Percentiles rank a stretch among this genome's conserved stretches.
phyloP scores from a whole-genome alignment of 192 early-diverging fungal species.

The Blastocladiella britannica region DNA sequence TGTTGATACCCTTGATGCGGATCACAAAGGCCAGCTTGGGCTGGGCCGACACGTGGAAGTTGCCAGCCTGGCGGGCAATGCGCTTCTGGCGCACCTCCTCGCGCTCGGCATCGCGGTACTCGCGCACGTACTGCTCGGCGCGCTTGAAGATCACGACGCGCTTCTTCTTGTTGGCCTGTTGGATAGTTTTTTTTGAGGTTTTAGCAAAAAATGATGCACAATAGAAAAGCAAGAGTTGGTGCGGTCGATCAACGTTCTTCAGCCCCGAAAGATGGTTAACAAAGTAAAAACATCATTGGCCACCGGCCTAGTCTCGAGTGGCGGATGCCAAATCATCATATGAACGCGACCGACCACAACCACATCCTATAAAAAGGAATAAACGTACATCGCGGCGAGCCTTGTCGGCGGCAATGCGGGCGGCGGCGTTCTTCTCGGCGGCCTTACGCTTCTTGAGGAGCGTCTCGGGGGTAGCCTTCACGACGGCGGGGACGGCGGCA shows the following conservation, averaged over 20 bases:
- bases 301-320: conserved; percentile 8
- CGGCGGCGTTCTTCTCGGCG: conserved; percentile 47
- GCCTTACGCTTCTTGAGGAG: conserved; percentile 68
- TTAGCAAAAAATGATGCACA: too few species aligned
- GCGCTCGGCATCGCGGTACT: conserved; percentile 78
- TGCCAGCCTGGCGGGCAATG: conserved; percentile 72
- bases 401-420: conserved; percentile 26
- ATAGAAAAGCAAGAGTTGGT: too few species aligned
- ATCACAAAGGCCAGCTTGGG: conserved; percentile 94
- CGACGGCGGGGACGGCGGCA: conserved; percentile 34
- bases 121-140: conserved; percentile 94
- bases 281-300: conserved; percentile 27
- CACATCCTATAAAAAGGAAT: not conserved
- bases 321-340: not conserved
- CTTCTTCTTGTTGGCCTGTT: conserved; percentile 32
- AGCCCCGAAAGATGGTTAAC: conserved; percentile 50
- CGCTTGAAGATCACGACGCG: conserved; percentile 97
- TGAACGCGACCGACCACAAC: not conserved
- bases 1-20: conserved; percentile 99
- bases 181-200: too few species aligned
- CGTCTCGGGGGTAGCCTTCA: conserved; percentile 64
- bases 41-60: conserved; percentile 88
- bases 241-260: conserved; percentile 8
- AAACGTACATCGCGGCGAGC: conserved; percentile 27
- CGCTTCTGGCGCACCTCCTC: conserved; percentile 80